Evolutionary conservation across 352 stramenopile species (phyloP).

Genomic region (Pythium brachiatum): DNA sequence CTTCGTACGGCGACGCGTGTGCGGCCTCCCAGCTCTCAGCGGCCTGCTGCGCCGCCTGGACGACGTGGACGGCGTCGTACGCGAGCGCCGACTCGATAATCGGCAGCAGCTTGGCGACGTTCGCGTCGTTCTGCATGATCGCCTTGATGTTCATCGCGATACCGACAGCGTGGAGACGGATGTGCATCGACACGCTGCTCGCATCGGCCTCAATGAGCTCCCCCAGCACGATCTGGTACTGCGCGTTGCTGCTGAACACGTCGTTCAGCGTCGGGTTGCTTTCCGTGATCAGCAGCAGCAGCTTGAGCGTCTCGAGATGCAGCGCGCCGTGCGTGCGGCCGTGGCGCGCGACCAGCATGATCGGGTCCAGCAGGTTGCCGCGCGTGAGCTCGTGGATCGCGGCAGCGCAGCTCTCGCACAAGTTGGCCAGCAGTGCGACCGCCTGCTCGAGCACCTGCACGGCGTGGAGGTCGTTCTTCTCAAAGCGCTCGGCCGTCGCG

Average conservation of each 20-base stretch:
- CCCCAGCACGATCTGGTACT: slow-evolving; percentile 68
- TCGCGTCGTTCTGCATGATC: slow-evolving; percentile 72
- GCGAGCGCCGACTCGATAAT: slow-evolving; percentile 68
- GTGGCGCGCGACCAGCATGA: slow-evolving; percentile 70
- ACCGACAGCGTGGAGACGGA: slow-evolving; percentile 59
- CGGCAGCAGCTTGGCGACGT: slow-evolving; percentile 65
- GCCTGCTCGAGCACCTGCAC: slow-evolving; percentile 81
- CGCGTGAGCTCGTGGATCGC: slow-evolving; percentile 83
- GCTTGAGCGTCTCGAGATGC: slow-evolving; percentile 78
- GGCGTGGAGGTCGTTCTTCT: slow-evolving; percentile 60
- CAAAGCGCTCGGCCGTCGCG: slow-evolving; percentile 47
- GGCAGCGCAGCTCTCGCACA: slow-evolving; percentile 79
- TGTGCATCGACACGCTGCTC: slow-evolving; percentile 36
- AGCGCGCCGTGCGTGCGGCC: slow-evolving; percentile 44
- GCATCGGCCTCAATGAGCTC: slow-evolving; percentile 61
- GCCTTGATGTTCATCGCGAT: slow-evolving; percentile 77
- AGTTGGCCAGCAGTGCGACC: slow-evolving; percentile 70
- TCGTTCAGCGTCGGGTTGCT: slow-evolving; percentile 79
- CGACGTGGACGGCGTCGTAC: slow-evolving; percentile 75
- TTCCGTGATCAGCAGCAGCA: slow-evolving; percentile 81
- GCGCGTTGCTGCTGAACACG: slow-evolving; percentile 46
- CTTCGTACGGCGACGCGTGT: slow-evolving; percentile 57
- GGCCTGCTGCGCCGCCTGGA: slow-evolving; percentile 69
- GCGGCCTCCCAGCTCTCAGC: slow-evolving; percentile 58
- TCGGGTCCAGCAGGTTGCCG: slow-evolving; percentile 63